A percentile compares a stretch with the other conserved stretches of the same genome.
Conservation (phyloP, 106 monocot species). For the Acanthochlamys bracteata region DNA sequence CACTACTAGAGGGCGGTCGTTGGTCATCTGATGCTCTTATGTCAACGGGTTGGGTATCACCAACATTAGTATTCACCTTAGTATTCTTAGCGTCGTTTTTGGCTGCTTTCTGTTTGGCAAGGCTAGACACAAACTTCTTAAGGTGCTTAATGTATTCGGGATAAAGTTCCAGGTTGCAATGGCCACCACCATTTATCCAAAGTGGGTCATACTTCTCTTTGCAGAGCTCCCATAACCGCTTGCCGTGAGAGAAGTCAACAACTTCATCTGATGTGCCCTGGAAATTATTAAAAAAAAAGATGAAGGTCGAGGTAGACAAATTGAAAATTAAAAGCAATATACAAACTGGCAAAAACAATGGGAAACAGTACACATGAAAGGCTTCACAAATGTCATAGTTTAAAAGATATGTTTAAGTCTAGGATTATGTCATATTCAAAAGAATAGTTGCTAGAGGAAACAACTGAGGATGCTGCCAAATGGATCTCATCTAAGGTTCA, state of each 20-base stretch:
- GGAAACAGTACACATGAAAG: no score
- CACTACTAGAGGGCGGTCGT: neutral
- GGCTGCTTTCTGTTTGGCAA: neutral
- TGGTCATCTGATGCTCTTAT: neutral
- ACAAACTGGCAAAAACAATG: neutral
- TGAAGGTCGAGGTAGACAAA: neutral
- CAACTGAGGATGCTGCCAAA: no score
- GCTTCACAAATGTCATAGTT: no score
- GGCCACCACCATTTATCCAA: constrained; percentile 68
- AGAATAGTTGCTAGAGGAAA: no score
- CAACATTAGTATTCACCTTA: neutral
- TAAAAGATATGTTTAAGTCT: no score
- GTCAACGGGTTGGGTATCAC: neutral
- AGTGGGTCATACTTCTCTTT: constrained; percentile 72
- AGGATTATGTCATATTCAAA: no score
- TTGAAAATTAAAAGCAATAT: neutral
- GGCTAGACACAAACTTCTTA: constrained; percentile 10
- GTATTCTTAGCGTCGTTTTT: neutral
- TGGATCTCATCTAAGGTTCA: no score
- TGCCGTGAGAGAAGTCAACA: constrained; percentile 74
- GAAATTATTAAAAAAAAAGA: neutral
- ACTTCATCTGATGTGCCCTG: constrained; percentile 69
- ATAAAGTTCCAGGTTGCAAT: constrained; percentile 57
- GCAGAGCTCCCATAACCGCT: constrained; percentile 52
- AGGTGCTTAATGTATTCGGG: constrained; percentile 62